Evolutionary conservation across 805 yeast species (phyloP).

Genomic region (Candida coleopterorum): DNA sequence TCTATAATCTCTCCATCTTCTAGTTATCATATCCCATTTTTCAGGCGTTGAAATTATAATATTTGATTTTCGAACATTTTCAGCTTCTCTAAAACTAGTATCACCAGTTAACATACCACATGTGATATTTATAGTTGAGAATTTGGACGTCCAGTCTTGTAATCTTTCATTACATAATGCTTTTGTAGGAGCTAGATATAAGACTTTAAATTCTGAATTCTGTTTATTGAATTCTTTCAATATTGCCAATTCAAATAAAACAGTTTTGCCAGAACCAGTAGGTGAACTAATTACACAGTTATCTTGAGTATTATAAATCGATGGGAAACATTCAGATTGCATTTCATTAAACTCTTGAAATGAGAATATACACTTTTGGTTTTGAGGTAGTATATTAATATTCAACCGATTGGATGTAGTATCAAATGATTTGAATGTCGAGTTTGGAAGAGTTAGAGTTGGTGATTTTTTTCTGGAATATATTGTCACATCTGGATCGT

Average conservation of each 20-base stretch:
- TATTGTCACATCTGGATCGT: too few species aligned
- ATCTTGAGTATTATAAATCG: constrained; percentile 26
- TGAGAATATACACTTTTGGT: constrained; percentile 27
- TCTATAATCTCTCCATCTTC: constrained; percentile 44
- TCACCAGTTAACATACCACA: constrained; percentile 56
- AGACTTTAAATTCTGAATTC: constrained; percentile 22
- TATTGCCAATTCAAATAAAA: constrained; percentile 49
- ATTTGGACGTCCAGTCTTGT: constrained; percentile 42
- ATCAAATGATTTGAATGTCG: not conserved
- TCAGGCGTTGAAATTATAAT: constrained; percentile 59
- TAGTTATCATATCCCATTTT: constrained; percentile 55
- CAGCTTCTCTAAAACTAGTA: constrained; percentile 41
- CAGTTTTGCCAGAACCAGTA: constrained; percentile 59
- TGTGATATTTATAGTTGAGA: constrained; percentile 31
- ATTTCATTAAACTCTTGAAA: constrained; percentile 41
- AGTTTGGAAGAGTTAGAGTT: not conserved
- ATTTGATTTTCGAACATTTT: constrained; percentile 42
- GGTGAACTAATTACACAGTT: constrained; percentile 52
- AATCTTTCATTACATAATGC: constrained; percentile 50
- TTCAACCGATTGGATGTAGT: constrained; percentile 1
- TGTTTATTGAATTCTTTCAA: constrained; percentile 21
- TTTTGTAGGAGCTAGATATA: constrained; percentile 59
- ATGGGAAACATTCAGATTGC: constrained; percentile 44
- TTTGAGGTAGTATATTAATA: constrained; percentile 27
- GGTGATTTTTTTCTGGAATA: too few species aligned